These are phyloP conservation scores for Nemania diffusa DNA, from an alignment of 2,329 filamentous ascomycete species.

Conservation along the genomic window DNA sequence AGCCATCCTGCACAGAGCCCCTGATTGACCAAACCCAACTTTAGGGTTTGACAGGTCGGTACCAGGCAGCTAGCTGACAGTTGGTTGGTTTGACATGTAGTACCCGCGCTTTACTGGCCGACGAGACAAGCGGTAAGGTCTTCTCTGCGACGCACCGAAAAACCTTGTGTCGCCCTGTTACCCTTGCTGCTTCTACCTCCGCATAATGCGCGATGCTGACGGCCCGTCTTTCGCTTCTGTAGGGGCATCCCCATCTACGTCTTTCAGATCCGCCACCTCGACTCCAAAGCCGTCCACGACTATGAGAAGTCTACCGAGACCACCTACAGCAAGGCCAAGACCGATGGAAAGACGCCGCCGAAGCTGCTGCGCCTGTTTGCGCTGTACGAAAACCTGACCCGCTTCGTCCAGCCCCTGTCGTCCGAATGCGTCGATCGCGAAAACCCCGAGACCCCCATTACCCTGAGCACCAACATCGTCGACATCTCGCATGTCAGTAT, in stretches of 20 bases:
- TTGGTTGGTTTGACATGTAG: slow-evolving; percentile 56
- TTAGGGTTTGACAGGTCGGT: slow-evolving; percentile 32
- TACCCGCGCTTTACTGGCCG: slow-evolving; percentile 97
- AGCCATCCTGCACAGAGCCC: neutral
- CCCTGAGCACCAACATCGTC: slow-evolving; percentile 93
- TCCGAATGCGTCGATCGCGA: slow-evolving; percentile 78
- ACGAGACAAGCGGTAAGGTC: slow-evolving; percentile 71
- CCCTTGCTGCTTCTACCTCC: no score
- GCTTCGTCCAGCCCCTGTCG: slow-evolving; percentile 87
- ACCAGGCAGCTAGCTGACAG: slow-evolving; percentile 39
- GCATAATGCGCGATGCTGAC: slow-evolving; percentile 11
- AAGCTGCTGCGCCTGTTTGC: slow-evolving; percentile 89
- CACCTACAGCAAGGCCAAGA: slow-evolving; percentile 66
- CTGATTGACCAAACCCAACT: neutral
- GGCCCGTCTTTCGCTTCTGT: slow-evolving; percentile 10
- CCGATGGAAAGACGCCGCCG: slow-evolving; percentile 73
- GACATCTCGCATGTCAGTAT: slow-evolving; percentile 89
- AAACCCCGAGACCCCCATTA: slow-evolving; percentile 83
- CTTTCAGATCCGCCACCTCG: slow-evolving; percentile 85
- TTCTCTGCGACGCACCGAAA: neutral
- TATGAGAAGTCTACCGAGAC: slow-evolving; percentile 75
- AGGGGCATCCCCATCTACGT: slow-evolving; percentile 93
- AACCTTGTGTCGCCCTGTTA: neutral
- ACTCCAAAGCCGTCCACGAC: slow-evolving; percentile 80
- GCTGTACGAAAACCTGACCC: slow-evolving; percentile 90